Conservation (phyloP, 805 yeast species). For the Saccharomycopsis sp. region DNA sequence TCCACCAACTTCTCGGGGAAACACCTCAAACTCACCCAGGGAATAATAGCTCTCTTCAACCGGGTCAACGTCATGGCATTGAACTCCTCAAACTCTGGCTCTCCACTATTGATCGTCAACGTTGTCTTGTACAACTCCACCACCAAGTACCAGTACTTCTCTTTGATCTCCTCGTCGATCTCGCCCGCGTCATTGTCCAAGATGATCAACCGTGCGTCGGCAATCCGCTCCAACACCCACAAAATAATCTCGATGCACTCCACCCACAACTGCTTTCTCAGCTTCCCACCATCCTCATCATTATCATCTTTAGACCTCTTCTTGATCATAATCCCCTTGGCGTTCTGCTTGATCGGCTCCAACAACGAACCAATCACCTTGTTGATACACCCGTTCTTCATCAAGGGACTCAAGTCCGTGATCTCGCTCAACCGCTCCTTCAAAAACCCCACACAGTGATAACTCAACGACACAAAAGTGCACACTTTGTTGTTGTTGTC, state of each 20-base stretch:
- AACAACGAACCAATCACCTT: constrained; percentile 42
- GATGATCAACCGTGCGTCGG: constrained; percentile 23
- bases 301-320: constrained; percentile 1
- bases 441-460: constrained; percentile 36
- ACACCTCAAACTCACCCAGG: constrained; percentile 28
- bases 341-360: constrained; percentile 41
- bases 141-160: constrained; percentile 33
- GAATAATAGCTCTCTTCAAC: constrained; percentile 36
- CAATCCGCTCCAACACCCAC: constrained; percentile 28
- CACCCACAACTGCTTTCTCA: constrained; percentile 43
- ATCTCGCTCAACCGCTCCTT: constrained; percentile 28
- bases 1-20: constrained; percentile 30
- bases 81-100: constrained; percentile 33
- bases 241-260: constrained; percentile 37
- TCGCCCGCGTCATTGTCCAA: constrained; percentile 18
- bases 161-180: constrained; percentile 10
- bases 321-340: constrained; percentile 27
- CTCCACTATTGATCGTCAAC: constrained; percentile 28
- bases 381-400: constrained; percentile 37
- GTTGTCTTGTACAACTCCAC: constrained; percentile 35
- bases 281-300: constrained; percentile 18
- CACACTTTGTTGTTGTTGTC: constrained; percentile 39
- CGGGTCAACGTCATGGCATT: constrained; percentile 37
- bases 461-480: constrained; percentile 53
- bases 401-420: constrained; percentile 28